Base-by-base conservation (phyloP, 129 eudicot species). In the Rutidosis leptorrhynchoides region DNA sequence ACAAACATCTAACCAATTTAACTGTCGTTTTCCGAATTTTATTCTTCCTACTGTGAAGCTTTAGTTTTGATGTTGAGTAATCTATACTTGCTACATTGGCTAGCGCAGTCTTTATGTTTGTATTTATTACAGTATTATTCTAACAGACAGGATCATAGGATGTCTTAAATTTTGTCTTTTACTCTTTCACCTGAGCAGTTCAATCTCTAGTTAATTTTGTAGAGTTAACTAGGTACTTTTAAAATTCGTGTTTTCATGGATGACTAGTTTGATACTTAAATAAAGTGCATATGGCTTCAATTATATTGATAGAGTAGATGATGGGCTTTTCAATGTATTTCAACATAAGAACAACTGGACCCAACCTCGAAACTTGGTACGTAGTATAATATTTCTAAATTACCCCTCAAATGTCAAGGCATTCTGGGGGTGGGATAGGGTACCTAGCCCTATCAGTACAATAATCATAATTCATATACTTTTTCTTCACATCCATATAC, bases 391-490 rank as follows among this genome's bases (percentile, higher is more conserved):
- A 25, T 17, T 25, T 53, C 65, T 54, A 37, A 40, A 54, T 37
- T 54, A 64, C 26, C 23, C 58, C 26, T 64, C 12, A 21, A 27
- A n/a, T 1, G 6, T 73, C 58, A 37, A 1, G 22, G 45, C 97
- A 91, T 62, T 91, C 96, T 1, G 78, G 79, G 11, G 93, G 96
- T 29, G 85, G 75, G 24, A 6, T 6, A 58, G 84, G 96, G 51
- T 65, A 73, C 76, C 86, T 83, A 16, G 9, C 1, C 17, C 28
- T 64, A 64, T 91, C 96, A 33, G 56, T 29, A 74, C 97, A 91
- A 74, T 91, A 91, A 33, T 91, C 97, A 74, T 91, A 91, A 58
- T 49, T 81, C 81, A 83, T 58, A 60, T 85, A 85, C 54, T 67
- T 76, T 12, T 14, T 37, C 59, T 76, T 87, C 40, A 73, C 88